Evolutionary conservation across 1,139 yeast genomes (phyloP).

Genomic region (Blastobotrys aristatus): DNA sequence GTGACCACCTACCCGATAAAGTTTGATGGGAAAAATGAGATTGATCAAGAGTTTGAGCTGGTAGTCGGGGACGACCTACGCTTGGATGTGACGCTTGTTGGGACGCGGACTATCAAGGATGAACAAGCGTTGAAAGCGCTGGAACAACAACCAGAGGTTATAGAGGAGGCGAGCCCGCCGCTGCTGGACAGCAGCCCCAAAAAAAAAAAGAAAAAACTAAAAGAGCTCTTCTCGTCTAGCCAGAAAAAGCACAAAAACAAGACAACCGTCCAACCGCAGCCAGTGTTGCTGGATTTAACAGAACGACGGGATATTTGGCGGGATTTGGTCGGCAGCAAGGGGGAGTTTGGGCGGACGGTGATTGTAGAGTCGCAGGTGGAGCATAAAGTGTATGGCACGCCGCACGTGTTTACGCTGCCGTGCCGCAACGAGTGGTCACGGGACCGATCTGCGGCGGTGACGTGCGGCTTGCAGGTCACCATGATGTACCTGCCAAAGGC

Average conservation of each 20-base stretch:
- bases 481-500: conserved; percentile 66
- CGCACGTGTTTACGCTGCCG: conserved; percentile 51
- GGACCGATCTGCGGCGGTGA: conserved; percentile 40
- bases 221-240: neutral
- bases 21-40: conserved; percentile 40
- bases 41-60: conserved; percentile 80
- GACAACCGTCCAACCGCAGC: neutral
- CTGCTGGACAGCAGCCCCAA: conserved; percentile 15
- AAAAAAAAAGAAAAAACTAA: conserved; percentile 16
- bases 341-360: conserved; percentile 80
- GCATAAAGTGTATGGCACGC: conserved; percentile 50
- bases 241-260: neutral
- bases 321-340: conserved; percentile 63
- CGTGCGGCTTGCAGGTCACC: conserved; percentile 64
- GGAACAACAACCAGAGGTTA: conserved; percentile 11
- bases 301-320: conserved; percentile 30
- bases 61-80: conserved; percentile 59
- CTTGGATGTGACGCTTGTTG: conserved; percentile 64
- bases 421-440: conserved; percentile 79
- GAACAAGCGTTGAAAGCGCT: conserved; percentile 11
- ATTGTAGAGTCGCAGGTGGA: conserved; percentile 62
- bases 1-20: conserved; percentile 64
- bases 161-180: conserved; percentile 1
- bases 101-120: conserved; percentile 17
- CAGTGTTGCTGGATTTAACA: neutral